phyloP scores from a whole-genome alignment of 1,139 yeast genomes.

The Geotrichum fermentans region DNA sequence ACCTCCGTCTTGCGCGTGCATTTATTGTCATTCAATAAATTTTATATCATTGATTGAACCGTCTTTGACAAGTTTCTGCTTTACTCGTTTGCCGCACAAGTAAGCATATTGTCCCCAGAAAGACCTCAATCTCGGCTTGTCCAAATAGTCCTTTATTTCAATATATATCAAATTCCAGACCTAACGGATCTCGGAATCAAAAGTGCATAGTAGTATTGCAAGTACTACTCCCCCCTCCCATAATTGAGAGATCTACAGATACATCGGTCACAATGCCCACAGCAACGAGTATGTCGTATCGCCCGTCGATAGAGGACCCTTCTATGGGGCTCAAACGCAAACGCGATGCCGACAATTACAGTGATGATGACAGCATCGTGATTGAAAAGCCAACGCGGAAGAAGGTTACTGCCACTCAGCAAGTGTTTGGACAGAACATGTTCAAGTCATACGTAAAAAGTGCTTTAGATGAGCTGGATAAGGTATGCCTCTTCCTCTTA shows the following conservation, averaged over 20 bases:
- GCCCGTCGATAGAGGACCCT: conserved; percentile 7
- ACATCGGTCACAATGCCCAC: conserved; percentile 6
- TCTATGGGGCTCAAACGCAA: conserved; percentile 12
- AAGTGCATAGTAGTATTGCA: conserved; percentile 19
- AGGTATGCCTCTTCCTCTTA: conserved; percentile 38
- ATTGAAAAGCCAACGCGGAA: conserved; percentile 8
- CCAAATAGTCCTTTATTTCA: conserved; percentile 13
- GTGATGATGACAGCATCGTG: conserved; percentile 9
- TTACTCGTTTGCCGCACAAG: conserved; percentile 6
- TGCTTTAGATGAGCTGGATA: conserved; percentile 66
- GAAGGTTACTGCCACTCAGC: conserved; percentile 1
- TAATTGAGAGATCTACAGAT: conserved; percentile 1
- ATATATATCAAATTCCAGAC: conserved; percentile 12
- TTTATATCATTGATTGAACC: neutral
- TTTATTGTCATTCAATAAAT: conserved; percentile 7
- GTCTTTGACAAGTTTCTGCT: conserved; percentile 14
- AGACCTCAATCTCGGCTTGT: conserved; percentile 3
- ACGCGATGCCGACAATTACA: conserved; percentile 6
- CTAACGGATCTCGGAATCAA: conserved; percentile 14
- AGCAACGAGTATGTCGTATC: conserved; percentile 7
- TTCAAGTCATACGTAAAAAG: conserved; percentile 60
- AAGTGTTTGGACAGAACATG: conserved; percentile 42
- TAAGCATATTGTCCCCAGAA: conserved; percentile 9
- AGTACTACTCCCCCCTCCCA: conserved; percentile 13
- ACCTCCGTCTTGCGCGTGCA: conserved; percentile 9